Base-by-base conservation (phyloP, 2,329 filamentous ascomycete species). In the Bertia moriformis region DNA sequence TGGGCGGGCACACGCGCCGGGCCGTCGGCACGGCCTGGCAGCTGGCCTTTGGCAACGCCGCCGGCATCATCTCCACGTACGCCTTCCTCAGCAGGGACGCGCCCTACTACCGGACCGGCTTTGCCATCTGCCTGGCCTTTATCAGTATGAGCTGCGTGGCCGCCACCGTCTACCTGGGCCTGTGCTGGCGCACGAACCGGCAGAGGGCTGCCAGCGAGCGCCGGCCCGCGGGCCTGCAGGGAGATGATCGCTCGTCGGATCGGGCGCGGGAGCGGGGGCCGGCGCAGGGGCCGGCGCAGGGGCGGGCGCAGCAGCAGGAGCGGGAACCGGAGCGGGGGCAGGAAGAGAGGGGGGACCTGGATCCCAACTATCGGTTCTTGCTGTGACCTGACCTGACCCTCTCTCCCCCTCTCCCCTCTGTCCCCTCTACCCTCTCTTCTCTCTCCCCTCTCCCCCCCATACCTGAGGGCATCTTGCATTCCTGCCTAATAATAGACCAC, bases 51-150 rank as follows among this genome's bases (percentile, higher is more conserved):
- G 54, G 54, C 0, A 56, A 56, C 39, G 39, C 42, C 4, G 55
- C 52, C 4, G 54, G 52, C 2, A 51, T 58, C 15, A 43, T 56
- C 3, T 51, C 55, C 3, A 47, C 51, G 1, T 56, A 54, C 18
- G 22, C 42, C 3, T 57, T 57, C 35, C 27, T 47, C 10, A 43
- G 42, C 18, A 43, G 45, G 14, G 49, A 51, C 38, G 48, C 51
- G 1, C 54, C 54, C 0, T 40, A 43, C 7, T 57, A 57, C 36
- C 43, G 63, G 4, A 75, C 69, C 1, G 88, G 87, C 0, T 93
- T 91, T 58, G 70, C 69, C 39, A 86, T 94, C 44, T 82, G 76
- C 51, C 66, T 93, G 4, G 74, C 67, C 0, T 93, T 93, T 50
- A 70, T 79, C 4, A 69, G 73, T 38, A 52, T 94, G n/a, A n/a